phyloP scores from a whole-genome alignment of 2,329 filamentous ascomycete genomes.

The Neophaeococcomyces mojaviensis region DNA sequence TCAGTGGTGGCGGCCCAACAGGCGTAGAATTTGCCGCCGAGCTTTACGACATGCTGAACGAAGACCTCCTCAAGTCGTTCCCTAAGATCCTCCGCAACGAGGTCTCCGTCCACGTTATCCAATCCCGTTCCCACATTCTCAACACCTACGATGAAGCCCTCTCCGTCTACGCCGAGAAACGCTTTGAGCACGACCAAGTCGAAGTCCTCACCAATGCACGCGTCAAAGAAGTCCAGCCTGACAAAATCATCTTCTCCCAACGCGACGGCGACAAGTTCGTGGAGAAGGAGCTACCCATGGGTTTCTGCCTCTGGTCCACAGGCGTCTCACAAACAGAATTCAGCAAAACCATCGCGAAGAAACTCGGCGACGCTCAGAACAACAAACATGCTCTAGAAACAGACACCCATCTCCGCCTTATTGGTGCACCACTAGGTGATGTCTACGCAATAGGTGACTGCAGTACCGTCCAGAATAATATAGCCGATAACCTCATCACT shows the following conservation, averaged over 20 bases:
- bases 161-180: slow-evolving; percentile 82
- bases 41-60: slow-evolving; percentile 90
- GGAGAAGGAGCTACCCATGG: slow-evolving; percentile 91
- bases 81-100: slow-evolving; percentile 89
- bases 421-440: slow-evolving; percentile 81
- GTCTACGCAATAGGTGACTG: slow-evolving; percentile 97
- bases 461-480: slow-evolving; percentile 92
- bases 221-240: slow-evolving; percentile 76
- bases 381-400: slow-evolving; percentile 92
- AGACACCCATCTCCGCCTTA: slow-evolving; percentile 82
- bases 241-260: slow-evolving; percentile 86
- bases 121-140: slow-evolving; percentile 86
- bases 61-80: slow-evolving; percentile 77
- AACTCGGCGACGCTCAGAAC: slow-evolving; percentile 67
- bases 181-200: slow-evolving; percentile 84
- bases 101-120: slow-evolving; percentile 94
- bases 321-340: slow-evolving; percentile 82
- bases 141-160: slow-evolving; percentile 97
- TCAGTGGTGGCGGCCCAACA: slow-evolving; percentile 90
- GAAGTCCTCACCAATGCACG: slow-evolving; percentile 87
- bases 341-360: slow-evolving; percentile 66
- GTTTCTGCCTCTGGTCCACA: slow-evolving; percentile 96
- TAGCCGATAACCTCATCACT: slow-evolving; percentile 80
- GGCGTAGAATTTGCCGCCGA: slow-evolving; percentile 97
- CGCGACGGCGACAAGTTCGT: slow-evolving; percentile 61